A percentile compares a stretch with the other conserved stretches of the same genome.
phyloP scores from a whole-genome alignment of 108 stramenopile species.

The Pseudonitzschia multiseries region DNA sequence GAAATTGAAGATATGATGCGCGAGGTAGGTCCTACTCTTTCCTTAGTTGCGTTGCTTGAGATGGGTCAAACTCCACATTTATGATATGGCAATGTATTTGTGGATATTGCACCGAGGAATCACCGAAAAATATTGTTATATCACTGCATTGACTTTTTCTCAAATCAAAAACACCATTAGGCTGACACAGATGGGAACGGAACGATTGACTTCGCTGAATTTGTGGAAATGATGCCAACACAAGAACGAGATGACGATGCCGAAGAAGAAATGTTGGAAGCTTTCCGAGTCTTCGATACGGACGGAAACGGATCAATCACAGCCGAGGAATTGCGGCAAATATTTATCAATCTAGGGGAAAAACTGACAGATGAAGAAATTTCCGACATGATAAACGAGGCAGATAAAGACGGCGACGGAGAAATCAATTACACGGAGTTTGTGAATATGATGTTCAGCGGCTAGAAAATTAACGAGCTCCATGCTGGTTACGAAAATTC shows the following conservation, averaged over 20 bases:
- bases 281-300: constrained; percentile 97
- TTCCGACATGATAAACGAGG: constrained; percentile 99
- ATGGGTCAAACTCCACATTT: too few species aligned
- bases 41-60: neutral
- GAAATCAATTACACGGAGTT: constrained; percentile 47
- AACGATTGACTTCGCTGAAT: constrained; percentile 99
- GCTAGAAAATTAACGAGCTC: neutral
- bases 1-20: constrained; percentile 99
- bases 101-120: too few species aligned
- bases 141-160: too few species aligned
- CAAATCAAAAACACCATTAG: constrained; percentile 13
- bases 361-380: constrained; percentile 99
- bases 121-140: too few species aligned
- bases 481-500: neutral
- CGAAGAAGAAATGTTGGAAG: constrained; percentile 99
- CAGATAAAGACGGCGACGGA: constrained; percentile 97
- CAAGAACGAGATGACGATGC: constrained; percentile 99
- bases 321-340: constrained; percentile 99
- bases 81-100: too few species aligned
- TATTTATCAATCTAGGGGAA: constrained; percentile 99
- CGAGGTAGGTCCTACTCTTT: constrained; percentile 68
- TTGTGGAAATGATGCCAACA: constrained; percentile 99
- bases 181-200: constrained; percentile 99
- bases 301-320: constrained; percentile 99
- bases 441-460: constrained; percentile 39